Percentiles rank a stretch among this genome's conserved stretches.
Conservation (phyloP, 306 rosid species). For the Cajanus cajan region DNA sequence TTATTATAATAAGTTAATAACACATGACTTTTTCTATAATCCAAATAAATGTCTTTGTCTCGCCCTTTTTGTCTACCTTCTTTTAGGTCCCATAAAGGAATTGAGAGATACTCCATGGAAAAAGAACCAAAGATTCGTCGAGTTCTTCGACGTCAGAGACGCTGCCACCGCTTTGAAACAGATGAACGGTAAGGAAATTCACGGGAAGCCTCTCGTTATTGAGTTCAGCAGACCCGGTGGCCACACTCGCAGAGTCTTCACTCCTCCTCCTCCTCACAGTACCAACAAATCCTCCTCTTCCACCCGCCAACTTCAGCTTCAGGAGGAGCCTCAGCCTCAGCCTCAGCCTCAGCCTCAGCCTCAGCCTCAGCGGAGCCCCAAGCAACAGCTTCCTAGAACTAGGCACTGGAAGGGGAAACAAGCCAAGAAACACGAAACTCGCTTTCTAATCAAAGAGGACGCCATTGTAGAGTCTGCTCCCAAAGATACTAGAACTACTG, state of each 20-base stretch:
- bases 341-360: too few species aligned
- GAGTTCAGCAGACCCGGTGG: conserved; percentile 83
- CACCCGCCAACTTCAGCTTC: too few species aligned
- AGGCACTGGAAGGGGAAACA: conserved; percentile 64
- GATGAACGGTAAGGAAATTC: conserved; percentile 70
- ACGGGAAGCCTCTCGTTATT: conserved; percentile 56
- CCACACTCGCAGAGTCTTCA: conserved; percentile 44
- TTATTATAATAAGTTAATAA: too few species aligned
- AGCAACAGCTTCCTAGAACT: conserved; percentile 34
- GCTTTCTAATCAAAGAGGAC: conserved; percentile 65
- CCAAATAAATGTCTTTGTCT: conserved; percentile 28
- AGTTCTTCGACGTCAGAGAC: conserved; percentile 75
- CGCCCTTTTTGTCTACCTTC: neutral
- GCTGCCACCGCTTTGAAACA: conserved; percentile 66
- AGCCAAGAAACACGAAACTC: conserved; percentile 52
- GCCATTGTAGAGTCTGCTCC: conserved; percentile 42
- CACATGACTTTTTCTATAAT: too few species aligned
- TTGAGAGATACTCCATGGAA: conserved; percentile 71
- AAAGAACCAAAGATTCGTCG: conserved; percentile 77
- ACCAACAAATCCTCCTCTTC: too few species aligned
- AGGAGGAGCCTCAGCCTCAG: too few species aligned
- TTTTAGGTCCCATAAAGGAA: conserved; percentile 76
- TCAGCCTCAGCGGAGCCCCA: too few species aligned
- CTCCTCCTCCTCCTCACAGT: neutral
- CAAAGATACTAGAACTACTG: conserved; percentile 76